A percentile compares a stretch with the other conserved stretches of the same genome.
These are phyloP conservation scores for Sphagnum tenellum DNA, from an alignment of 225 moss, liverwort and hornwort species.

Conservation along the genomic window DNA sequence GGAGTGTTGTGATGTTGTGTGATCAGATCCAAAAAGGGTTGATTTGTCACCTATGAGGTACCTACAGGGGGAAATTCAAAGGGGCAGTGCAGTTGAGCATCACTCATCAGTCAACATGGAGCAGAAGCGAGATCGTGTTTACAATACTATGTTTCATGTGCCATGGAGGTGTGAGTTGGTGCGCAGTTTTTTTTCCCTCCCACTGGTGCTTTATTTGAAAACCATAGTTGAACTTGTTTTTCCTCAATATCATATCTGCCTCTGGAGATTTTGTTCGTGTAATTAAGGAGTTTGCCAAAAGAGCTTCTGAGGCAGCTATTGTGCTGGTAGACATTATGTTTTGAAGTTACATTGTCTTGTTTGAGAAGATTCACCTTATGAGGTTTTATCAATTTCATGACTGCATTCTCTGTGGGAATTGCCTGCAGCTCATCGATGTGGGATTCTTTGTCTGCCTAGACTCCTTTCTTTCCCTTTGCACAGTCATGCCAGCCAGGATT, in stretches of 20 bases:
- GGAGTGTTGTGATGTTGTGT: slow-evolving; percentile 1
- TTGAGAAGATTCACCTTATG: too few species aligned
- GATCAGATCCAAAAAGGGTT: slow-evolving; percentile 40
- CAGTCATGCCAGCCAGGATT: slow-evolving; percentile 89
- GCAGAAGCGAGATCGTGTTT: slow-evolving; percentile 83
- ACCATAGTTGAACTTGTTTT: too few species aligned
- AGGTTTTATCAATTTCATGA: background rate
- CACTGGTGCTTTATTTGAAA: too few species aligned
- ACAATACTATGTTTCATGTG: slow-evolving; percentile 98
- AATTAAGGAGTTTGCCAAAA: too few species aligned
- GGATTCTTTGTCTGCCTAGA: slow-evolving; percentile 99
- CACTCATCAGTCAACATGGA: slow-evolving; percentile 74
- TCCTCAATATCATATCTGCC: too few species aligned
- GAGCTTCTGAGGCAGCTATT: too few species aligned
- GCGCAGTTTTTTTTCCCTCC: slow-evolving; percentile 6
- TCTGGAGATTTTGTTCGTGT: too few species aligned
- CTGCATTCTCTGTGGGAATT: slow-evolving; percentile 10
- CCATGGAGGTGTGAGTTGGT: slow-evolving; percentile 99
- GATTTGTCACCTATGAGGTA: slow-evolving; percentile 92
- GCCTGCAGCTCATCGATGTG: slow-evolving; percentile 96
- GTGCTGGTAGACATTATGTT: too few species aligned
- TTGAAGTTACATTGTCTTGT: too few species aligned
- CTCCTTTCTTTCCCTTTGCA: slow-evolving; percentile 94
- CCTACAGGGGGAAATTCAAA: slow-evolving; percentile 65
- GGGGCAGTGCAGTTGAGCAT: slow-evolving; percentile 67